phyloP scores from a whole-genome alignment of 306 rosid genomes.

The Cucurbita moschata region DNA sequence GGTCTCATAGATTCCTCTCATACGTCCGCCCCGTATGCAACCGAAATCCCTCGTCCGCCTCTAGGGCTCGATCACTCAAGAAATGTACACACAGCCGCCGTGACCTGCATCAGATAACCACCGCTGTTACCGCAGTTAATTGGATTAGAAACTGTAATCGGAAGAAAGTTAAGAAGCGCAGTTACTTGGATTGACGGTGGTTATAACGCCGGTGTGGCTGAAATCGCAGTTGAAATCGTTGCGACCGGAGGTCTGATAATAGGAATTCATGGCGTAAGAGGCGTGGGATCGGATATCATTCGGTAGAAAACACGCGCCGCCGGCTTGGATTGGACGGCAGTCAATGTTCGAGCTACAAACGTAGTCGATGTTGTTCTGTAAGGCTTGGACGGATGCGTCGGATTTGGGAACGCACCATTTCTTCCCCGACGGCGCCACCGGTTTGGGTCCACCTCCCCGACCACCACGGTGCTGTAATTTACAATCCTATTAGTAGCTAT shows the following conservation, averaged over 20 bases:
- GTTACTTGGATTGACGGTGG: conserved; percentile 40
- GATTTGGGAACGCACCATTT: conserved; percentile 62
- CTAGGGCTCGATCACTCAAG: not conserved
- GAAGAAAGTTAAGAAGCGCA: not conserved
- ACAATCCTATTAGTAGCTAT: not conserved
- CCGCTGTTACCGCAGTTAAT: too few relatives aligned
- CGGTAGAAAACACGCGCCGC: conserved; percentile 46
- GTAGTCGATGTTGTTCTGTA: conserved; percentile 55
- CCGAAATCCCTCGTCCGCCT: not conserved
- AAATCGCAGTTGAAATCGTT: conserved; percentile 54
- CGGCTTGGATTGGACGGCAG: conserved; percentile 48
- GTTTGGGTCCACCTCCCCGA: not conserved
- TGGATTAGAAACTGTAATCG: not conserved
- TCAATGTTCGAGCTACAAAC: conserved; percentile 46
- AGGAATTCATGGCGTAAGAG: conserved; percentile 64
- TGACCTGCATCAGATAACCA: conserved; percentile 13
- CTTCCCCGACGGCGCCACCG: conserved; percentile 6
- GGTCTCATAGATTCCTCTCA: not conserved
- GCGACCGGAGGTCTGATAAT: conserved; percentile 42
- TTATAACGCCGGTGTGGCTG: conserved; percentile 25
- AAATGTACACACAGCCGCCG: conserved; percentile 16
- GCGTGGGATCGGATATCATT: conserved; percentile 33
- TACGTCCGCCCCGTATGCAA: not conserved
- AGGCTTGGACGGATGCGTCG: conserved; percentile 19
- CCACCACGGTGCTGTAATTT: not conserved